Conservation (phyloP, 805 yeast genomes). For the Lipomyces yamanashiensis region DNA sequence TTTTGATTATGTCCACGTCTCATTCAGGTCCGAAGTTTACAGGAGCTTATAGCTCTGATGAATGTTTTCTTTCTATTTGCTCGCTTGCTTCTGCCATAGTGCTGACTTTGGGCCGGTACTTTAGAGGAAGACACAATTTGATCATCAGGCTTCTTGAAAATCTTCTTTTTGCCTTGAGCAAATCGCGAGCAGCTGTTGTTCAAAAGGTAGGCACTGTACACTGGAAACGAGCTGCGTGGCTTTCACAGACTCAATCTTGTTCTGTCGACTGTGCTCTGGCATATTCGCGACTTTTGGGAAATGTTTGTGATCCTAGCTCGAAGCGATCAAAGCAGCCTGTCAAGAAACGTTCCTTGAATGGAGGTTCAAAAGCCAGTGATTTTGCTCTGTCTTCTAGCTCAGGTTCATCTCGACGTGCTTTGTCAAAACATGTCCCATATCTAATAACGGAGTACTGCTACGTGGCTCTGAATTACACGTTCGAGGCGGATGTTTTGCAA, state of each 20-base stretch:
- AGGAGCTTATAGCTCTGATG: slow-evolving; percentile 37
- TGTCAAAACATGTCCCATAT: slow-evolving; percentile 67
- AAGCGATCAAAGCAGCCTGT: not conserved
- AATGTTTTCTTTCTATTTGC: slow-evolving; percentile 49
- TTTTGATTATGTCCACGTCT: slow-evolving; percentile 44
- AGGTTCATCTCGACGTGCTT: slow-evolving; percentile 55
- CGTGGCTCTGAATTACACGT: slow-evolving; percentile 56
- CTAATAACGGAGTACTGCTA: slow-evolving; percentile 63
- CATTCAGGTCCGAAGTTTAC: slow-evolving; percentile 38
- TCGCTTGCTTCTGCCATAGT: slow-evolving; percentile 64
- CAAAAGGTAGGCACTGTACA: slow-evolving; percentile 1
- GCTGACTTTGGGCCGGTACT: slow-evolving; percentile 68
- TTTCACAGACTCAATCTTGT: slow-evolving; percentile 11
- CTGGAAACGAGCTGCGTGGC: slow-evolving; percentile 33
- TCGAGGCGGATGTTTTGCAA: slow-evolving; percentile 52
- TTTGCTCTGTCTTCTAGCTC: slow-evolving; percentile 54
- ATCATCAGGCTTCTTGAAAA: slow-evolving; percentile 55
- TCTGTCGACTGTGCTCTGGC: slow-evolving; percentile 21
- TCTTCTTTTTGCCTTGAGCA: slow-evolving; percentile 56
- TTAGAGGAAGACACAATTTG: slow-evolving; percentile 75
- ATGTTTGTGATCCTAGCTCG: slow-evolving; percentile 25
- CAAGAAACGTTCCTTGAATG: slow-evolving; percentile 4
- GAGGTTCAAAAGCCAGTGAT: slow-evolving; percentile 11
- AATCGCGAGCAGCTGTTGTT: slow-evolving; percentile 19
- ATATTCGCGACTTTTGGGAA: slow-evolving; percentile 28